A percentile compares a stretch with the other conserved stretches of the same genome.
Conservation (phyloP, 2,329 filamentous ascomycete species). For the Ophiostoma sp. region DNA sequence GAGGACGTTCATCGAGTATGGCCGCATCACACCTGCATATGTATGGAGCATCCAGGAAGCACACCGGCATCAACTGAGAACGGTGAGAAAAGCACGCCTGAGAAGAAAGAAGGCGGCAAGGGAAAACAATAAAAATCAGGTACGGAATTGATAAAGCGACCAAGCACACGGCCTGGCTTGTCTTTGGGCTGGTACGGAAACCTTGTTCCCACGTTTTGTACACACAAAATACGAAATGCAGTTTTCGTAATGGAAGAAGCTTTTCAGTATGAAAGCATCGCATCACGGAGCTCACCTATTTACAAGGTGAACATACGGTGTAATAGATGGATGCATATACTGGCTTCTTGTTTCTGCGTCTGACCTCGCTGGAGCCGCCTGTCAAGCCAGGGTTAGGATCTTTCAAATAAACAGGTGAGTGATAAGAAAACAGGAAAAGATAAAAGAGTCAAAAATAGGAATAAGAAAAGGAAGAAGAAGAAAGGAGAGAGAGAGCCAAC, state of each 20-base stretch:
- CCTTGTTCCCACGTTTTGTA: neutral
- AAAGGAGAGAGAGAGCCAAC: neutral
- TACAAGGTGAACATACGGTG: conserved; percentile 8
- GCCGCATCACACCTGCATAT: neutral
- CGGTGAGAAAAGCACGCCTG: neutral
- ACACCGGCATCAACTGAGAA: neutral
- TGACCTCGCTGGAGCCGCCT: neutral
- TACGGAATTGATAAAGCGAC: neutral
- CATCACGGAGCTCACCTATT: neutral
- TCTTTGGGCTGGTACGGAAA: neutral
- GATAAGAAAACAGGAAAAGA: neutral
- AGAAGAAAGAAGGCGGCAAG: neutral
- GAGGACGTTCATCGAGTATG: neutral
- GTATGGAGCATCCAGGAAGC: neutral
- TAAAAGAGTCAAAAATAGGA: neutral
- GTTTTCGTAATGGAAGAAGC: neutral
- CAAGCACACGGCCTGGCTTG: conserved; percentile 7
- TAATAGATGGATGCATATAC: neutral
- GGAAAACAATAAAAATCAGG: neutral
- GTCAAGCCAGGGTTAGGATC: neutral
- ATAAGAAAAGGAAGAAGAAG: neutral
- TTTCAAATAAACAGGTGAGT: neutral
- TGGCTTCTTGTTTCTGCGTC: neutral
- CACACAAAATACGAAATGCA: neutral
- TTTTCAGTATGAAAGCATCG: neutral